phyloP scores from a whole-genome alignment of 371 early-diverging fungal species.

The Quaeritorhiza haematococci region DNA sequence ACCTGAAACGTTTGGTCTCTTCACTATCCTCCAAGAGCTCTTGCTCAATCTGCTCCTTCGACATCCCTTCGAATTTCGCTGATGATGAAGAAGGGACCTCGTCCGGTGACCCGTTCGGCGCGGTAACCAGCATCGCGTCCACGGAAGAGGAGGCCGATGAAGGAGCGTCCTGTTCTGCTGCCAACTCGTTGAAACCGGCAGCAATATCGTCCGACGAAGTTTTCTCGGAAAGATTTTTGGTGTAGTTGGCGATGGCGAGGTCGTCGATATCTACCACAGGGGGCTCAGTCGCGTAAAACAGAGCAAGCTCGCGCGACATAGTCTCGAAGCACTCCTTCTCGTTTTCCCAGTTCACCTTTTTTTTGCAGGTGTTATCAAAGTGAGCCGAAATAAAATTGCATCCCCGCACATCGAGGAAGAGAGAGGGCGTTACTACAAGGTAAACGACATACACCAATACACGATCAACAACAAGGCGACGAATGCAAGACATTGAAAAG shows the following conservation, averaged over 20 bases:
- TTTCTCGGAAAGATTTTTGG: not conserved
- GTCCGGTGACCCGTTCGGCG: too few species aligned
- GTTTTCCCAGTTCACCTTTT: constrained; percentile 73
- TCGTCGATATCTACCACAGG: constrained; percentile 24
- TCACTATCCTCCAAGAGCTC: not conserved
- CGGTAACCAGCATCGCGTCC: too few species aligned
- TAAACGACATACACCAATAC: not conserved
- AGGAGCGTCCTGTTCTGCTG: not conserved
- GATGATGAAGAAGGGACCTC: too few species aligned
- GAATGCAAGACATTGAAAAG: too few species aligned
- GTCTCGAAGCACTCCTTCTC: constrained; percentile 77
- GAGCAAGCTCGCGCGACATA: constrained; percentile 65
- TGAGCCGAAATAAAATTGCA: too few species aligned
- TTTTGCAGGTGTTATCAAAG: too few species aligned
- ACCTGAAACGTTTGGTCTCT: constrained; percentile 37
- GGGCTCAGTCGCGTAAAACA: constrained; percentile 74
- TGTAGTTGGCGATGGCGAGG: not conserved
- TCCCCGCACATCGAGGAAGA: too few species aligned
- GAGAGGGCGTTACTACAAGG: too few species aligned
- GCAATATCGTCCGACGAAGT: not conserved
- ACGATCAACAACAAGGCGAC: constrained; percentile 1
- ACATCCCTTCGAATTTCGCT: constrained; percentile 6
- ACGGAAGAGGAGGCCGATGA: too few species aligned
- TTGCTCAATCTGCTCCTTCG: too few species aligned
- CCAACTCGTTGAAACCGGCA: not conserved